A percentile compares a stretch with the other conserved stretches of the same genome.
phyloP scores from a whole-genome alignment of 23 red algal genomes.

The Gracilaria gracilis region DNA sequence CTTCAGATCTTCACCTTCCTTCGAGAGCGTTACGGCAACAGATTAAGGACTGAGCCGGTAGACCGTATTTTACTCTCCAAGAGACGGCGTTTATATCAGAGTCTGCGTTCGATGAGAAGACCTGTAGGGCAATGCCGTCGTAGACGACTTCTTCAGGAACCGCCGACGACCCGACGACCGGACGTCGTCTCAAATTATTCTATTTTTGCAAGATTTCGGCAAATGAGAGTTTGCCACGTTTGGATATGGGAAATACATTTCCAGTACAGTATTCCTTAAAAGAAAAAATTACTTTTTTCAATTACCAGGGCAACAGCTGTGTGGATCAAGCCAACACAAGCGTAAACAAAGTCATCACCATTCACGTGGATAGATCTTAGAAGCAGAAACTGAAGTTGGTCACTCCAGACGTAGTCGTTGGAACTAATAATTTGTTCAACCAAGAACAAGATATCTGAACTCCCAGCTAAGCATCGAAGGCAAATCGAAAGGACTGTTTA shows the following conservation, averaged over 20 bases:
- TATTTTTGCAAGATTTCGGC: neutral
- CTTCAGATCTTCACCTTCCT: neutral
- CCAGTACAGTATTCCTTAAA: too few species aligned
- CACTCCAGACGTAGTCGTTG: too few species aligned
- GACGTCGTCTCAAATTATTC: neutral
- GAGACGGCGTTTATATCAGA: neutral
- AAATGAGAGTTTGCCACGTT: neutral
- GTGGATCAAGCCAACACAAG: too few species aligned
- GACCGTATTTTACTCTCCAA: conserved; percentile 57
- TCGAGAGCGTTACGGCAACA: conserved; percentile 75
- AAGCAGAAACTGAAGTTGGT: too few species aligned
- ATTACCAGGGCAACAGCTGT: too few species aligned
- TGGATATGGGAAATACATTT: neutral
- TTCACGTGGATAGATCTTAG: too few species aligned
- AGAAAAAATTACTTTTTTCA: too few species aligned
- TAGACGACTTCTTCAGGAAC: too few species aligned
- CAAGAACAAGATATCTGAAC: too few species aligned
- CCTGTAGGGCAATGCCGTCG: too few species aligned
- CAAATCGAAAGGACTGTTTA: neutral
- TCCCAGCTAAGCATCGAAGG: too few species aligned
- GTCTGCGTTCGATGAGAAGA: neutral
- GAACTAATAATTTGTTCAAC: too few species aligned
- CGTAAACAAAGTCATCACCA: neutral
- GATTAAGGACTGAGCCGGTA: conserved; percentile 80
- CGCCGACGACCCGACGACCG: conserved; percentile 3